Evolutionary conservation across 768 basidiomycete genomes (phyloP).

Genomic region (Rhizopogon vinicolor): DNA sequence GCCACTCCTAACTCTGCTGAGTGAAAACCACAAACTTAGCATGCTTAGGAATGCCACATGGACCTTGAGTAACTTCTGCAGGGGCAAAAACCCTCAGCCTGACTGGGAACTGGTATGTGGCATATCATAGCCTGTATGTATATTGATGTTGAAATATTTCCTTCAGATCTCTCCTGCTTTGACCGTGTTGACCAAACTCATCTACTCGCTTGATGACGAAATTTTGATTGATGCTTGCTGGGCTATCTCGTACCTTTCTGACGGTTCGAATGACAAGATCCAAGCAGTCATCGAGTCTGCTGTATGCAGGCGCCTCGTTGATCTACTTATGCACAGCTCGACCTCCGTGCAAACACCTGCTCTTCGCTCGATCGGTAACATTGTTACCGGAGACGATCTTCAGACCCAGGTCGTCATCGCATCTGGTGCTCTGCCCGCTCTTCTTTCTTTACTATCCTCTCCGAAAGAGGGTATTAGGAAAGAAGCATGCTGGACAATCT

Average conservation of each 20-base stretch:
- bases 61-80: conserved; percentile 99
- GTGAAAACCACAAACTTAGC: conserved; percentile 97
- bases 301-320: conserved; percentile 95
- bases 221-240: conserved; percentile 99
- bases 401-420: conserved; percentile 99
- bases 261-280: conserved; percentile 99
- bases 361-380: conserved; percentile 96
- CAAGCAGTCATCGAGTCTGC: conserved; percentile 99
- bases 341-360: conserved; percentile 98
- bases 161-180: conserved; percentile 91
- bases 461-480: conserved; percentile 99
- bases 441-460: conserved; percentile 88
- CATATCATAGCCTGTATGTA: conserved; percentile 7
- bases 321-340: conserved; percentile 91
- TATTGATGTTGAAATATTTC: conserved; percentile 13
- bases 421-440: conserved; percentile 92
- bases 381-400: conserved; percentile 98
- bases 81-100: conserved; percentile 96
- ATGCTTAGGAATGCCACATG: conserved; percentile 99
- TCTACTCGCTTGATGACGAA: conserved; percentile 98
- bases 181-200: conserved; percentile 94
- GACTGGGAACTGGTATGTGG: conserved; percentile 89
- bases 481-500: conserved; percentile 99
- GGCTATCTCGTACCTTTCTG: conserved; percentile 99
- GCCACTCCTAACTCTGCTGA: conserved; percentile 84